Evolutionary conservation across 2,329 filamentous ascomycete genomes (phyloP), one percentile per base, ranked within the genome.

Genomic region (Ceratocystis papillata): DNA sequence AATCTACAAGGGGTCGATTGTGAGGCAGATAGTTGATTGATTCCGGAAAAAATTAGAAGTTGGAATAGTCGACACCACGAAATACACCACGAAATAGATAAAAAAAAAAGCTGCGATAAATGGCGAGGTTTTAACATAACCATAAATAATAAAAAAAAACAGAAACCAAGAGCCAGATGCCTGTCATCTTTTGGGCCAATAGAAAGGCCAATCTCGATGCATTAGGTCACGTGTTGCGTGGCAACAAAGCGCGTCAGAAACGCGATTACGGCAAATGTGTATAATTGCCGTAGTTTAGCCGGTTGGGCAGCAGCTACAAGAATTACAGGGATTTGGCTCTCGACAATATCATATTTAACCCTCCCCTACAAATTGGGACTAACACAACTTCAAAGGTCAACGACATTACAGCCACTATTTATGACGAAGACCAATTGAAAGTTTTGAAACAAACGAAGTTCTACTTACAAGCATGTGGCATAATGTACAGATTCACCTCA

Each of bases 31-130:
- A 5, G 10, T 17, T n/a, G 15, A 59, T 59, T 30, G 25, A 33
- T 59, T 15, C 53, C 28, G 17, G 28, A 59, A 59, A 37, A 25
- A 33, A 59, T 59, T 59, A 33, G 22, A 59, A 59, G 53, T 59
- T 59, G 53, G 6, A 59, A 33, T 59, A 25, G 53, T 53, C 8
- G 48, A 53, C 20, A 53, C 48, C 8, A 53, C n/a, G 7, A 59
- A 37, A 41, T 37, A 59, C 53, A 59, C 25, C 28, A 59, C 8
- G 3, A 3, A 12, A 28, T 28, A 28, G 7, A 3, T 1, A 10
- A 10, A 10, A 10, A 30, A 57, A 59, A 37, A 59, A 59, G 28
- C 53, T 59, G 28, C 53, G 53, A 59, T 59, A 30, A 59, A 59
- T 41, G 10, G 37, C 37, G 37, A 41, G 10, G 37, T 41, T 41